Evolutionary conservation across 2,329 filamentous ascomycete species (phyloP).

Genomic region (Thelonectria discophora): DNA sequence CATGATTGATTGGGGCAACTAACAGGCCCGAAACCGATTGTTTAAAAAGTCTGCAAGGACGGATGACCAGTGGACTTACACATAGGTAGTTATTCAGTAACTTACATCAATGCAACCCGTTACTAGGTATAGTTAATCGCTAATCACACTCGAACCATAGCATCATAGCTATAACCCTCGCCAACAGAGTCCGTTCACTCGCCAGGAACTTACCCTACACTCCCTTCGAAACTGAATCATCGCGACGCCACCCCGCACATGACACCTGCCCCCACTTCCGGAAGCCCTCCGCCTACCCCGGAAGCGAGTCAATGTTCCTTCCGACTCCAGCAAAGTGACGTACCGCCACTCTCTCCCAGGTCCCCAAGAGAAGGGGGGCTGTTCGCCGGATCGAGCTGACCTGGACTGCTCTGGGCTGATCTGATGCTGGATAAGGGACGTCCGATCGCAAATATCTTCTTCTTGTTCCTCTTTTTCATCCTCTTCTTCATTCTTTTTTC

Average conservation of each 20-base stretch:
- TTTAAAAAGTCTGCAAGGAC: too few relatives aligned
- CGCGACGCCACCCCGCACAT: not conserved
- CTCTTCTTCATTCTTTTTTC: too few relatives aligned
- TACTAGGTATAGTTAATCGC: too few relatives aligned
- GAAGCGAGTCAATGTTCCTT: not conserved
- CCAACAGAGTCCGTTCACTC: too few relatives aligned
- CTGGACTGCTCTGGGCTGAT: not conserved
- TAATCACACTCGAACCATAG: too few relatives aligned
- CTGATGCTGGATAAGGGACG: too few relatives aligned
- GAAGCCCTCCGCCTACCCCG: conserved; percentile 1
- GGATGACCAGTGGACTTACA: too few relatives aligned
- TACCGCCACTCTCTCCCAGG: not conserved
- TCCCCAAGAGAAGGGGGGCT: not conserved
- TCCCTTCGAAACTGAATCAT: not conserved
- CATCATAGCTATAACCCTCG: too few relatives aligned
- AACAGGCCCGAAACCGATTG: too few relatives aligned
- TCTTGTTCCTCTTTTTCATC: not conserved
- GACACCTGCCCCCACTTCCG: not conserved
- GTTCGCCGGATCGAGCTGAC: not conserved
- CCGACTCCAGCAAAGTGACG: not conserved
- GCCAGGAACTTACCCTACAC: conserved; percentile 8
- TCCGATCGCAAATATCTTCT: not conserved
- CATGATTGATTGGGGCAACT: too few relatives aligned
- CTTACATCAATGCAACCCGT: too few relatives aligned
- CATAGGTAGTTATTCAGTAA: too few relatives aligned